Evolutionary conservation across 2,329 filamentous ascomycete species (phyloP).

Genomic region (Pezicula carpinea): DNA sequence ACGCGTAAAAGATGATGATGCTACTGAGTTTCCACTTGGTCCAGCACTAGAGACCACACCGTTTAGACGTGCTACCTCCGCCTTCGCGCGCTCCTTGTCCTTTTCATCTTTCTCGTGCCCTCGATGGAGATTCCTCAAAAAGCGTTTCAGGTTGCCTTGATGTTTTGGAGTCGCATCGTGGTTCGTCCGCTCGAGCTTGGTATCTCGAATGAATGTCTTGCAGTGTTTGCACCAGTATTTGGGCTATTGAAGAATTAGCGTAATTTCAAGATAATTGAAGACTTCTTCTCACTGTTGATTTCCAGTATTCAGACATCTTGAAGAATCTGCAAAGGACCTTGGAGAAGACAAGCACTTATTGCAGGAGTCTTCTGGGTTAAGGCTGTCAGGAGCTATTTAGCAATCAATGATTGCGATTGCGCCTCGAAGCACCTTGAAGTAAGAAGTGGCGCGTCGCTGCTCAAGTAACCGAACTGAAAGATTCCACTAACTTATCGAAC

Average conservation of each 20-base stretch:
- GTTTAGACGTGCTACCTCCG: constrained; percentile 82
- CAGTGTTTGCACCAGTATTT: constrained; percentile 99
- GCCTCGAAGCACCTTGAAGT: no score
- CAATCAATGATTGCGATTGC: no score
- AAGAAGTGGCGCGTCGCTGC: no score
- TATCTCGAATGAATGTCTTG: constrained; percentile 84
- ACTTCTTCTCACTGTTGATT: constrained; percentile 64
- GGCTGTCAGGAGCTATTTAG: neutral
- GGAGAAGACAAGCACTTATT: no score
- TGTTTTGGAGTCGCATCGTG: constrained; percentile 85
- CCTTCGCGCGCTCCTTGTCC: constrained; percentile 76
- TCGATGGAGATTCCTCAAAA: constrained; percentile 83
- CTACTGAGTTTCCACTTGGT: constrained; percentile 16
- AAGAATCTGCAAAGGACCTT: neutral
- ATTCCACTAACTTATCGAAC: no score
- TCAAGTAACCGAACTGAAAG: no score
- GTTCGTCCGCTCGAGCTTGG: constrained; percentile 80
- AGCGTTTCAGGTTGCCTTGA: constrained; percentile 81
- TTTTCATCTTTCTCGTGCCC: constrained; percentile 75
- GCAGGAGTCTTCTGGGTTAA: neutral
- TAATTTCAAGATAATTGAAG: neutral
- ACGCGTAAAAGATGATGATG: constrained; percentile 17
- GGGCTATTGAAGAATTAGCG: constrained; percentile 43
- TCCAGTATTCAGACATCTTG: constrained; percentile 95
- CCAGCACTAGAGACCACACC: constrained; percentile 56